Evolutionary conservation across 768 basidiomycete species (phyloP).

Genomic region (Sarcodon aspratus): DNA sequence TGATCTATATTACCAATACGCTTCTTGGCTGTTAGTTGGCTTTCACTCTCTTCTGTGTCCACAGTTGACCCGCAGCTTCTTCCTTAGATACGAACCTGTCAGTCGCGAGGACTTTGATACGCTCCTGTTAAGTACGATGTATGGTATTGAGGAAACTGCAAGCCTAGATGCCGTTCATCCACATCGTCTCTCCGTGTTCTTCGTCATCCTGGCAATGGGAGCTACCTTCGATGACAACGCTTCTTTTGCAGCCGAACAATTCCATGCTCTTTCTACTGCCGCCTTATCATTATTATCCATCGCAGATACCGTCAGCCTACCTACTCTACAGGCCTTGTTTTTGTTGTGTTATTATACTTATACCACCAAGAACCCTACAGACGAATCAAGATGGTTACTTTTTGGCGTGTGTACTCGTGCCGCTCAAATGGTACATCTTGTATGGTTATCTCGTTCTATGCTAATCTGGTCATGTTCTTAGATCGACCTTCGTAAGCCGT

Average conservation of each 20-base stretch:
- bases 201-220: conserved; percentile 38
- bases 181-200: conserved; percentile 40
- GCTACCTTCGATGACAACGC: conserved; percentile 20
- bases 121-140: conserved; percentile 31
- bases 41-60: not conserved
- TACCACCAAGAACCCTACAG: conserved; percentile 28
- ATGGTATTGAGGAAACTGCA: conserved; percentile 20
- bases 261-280: conserved; percentile 36
- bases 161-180: conserved; percentile 27
- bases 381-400: conserved; percentile 37
- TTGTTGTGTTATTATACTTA: conserved; percentile 30
- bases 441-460: not conserved
- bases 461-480: conserved; percentile 10
- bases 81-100: conserved; percentile 35
- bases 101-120: conserved; percentile 28
- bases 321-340: conserved; percentile 37
- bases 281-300: conserved; percentile 35
- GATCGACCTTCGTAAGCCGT: conserved; percentile 41
- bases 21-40: conserved; percentile 34
- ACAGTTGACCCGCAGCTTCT: not conserved
- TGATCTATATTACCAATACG: conserved; percentile 30
- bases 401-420: conserved; percentile 31
- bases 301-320: conserved; percentile 29
- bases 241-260: conserved; percentile 9
- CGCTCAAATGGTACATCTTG: conserved; percentile 29